Conservation (phyloP, 257 asterid species). For the Lithospermum erythrorhizon region DNA sequence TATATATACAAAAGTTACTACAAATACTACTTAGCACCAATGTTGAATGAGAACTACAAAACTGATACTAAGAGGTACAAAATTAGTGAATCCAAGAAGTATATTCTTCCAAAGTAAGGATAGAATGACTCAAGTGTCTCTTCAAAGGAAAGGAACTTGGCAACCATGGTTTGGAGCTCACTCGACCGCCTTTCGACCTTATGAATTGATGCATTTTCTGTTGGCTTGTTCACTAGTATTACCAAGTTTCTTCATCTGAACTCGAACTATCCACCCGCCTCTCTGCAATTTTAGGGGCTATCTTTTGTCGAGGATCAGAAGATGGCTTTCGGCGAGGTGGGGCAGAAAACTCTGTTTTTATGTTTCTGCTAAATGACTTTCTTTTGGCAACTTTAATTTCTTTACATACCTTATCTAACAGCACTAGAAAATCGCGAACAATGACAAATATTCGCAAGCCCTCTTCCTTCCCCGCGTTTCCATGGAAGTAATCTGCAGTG, state of each 20-base stretch:
- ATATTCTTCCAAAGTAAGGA: no score
- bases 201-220: background rate
- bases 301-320: conserved; percentile 22
- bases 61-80: background rate
- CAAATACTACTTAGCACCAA: no score
- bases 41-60: background rate
- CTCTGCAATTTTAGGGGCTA: background rate
- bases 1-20: background rate
- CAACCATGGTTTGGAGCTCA: no score
- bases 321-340: conserved; percentile 18
- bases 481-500: conserved; percentile 82
- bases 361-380: conserved; percentile 13
- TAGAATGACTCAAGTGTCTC: no score
- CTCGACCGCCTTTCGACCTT: no score
- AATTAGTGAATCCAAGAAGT: background rate
- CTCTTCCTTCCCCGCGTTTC: conserved; percentile 73
- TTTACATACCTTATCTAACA: conserved; percentile 67
- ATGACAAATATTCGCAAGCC: conserved; percentile 65
- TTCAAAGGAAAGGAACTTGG: no score
- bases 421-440: conserved; percentile 66
- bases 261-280: background rate
- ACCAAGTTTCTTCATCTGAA: background rate
- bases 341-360: conserved; percentile 20
- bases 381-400: conserved; percentile 43
- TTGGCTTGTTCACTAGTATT: background rate